Evolutionary conservation across 1,284 basidiomycete species (phyloP), one percentile per base, ranked within the genome.

Genomic region (Volvariella surrecta): DNA sequence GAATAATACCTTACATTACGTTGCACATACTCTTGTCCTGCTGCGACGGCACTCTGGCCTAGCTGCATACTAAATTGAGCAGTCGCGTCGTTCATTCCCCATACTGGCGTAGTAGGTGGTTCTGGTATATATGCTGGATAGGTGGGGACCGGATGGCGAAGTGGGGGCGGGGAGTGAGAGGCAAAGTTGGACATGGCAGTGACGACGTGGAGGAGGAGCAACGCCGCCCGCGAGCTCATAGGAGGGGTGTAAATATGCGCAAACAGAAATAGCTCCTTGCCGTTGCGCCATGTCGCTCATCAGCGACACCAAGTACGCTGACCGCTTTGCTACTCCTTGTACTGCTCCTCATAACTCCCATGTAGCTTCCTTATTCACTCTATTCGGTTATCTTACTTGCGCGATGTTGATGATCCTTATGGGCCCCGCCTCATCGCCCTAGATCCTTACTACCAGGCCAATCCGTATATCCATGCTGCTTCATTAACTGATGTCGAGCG

Each of bases 61-160:
- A 99, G 82, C 62, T 98, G 95, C 74, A 99, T 88, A 22, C 95
- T 92, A 64, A 99, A 87, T 63, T 96, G 89, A 0, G 95, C 88
- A 2, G 96, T 98, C 2, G 91, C 82, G 58, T 93, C 89, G 60
- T 97, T 88, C 63, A 98, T 76, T 0, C 83, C 82, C 85, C 85
- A 89, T 15, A 82, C 79, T 0, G 89, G 89, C 0, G 89, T 91
- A 1, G 79, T 76, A 0, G 89, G 89, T 0, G 89, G 89, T 52
- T 94, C 89, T 13, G 89, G 89, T 42, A 92, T 89, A 60, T 86
- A 90, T 0, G 86, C 83, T 3, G 88, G 89, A 54, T 93, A 89
- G 0, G 90, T 92, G 0, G 90, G 90, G 3, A 92, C 88, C 1
- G 90, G 89, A 58, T 94, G 89, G 47, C 89, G 82, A 1, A 93